Evolutionary conservation across 1,139 yeast genomes (phyloP).

Genomic region (Taphrina flavorubra): DNA sequence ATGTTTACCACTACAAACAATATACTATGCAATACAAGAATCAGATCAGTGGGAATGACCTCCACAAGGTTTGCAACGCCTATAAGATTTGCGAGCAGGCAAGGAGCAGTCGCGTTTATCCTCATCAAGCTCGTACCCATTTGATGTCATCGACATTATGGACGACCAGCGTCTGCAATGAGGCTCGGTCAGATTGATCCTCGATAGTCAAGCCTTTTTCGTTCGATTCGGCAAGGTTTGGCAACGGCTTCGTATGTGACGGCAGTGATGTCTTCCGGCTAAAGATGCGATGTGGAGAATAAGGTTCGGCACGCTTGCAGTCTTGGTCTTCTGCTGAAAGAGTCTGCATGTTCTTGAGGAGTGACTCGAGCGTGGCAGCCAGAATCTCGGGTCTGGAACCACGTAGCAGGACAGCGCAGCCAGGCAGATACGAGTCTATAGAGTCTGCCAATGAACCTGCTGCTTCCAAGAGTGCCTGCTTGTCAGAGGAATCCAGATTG

Average conservation of each 20-base stretch:
- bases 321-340: not conserved
- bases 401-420: conserved; percentile 4
- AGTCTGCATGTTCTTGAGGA: conserved; percentile 5
- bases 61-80: too few relatives aligned
- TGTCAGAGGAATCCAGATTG: not conserved
- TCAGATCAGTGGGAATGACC: too few relatives aligned
- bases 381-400: not conserved
- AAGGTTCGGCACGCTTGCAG: not conserved
- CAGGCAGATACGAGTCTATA: conserved; percentile 12
- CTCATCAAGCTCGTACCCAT: conserved; percentile 1
- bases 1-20: not conserved
- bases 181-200: not conserved
- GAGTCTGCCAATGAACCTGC: conserved; percentile 4
- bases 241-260: not conserved
- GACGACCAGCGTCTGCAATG: conserved; percentile 2
- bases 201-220: not conserved
- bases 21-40: not conserved
- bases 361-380: conserved; percentile 8
- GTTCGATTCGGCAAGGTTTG: not conserved
- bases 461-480: conserved; percentile 1
- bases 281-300: conserved; percentile 2
- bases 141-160: conserved; percentile 3
- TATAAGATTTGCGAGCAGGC: too few relatives aligned
- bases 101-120: too few relatives aligned
- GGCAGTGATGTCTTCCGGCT: conserved; percentile 7